These are phyloP conservation scores for Euphorbia lathyris DNA, from an alignment of 345 rosid species.

Conservation along the genomic window DNA sequence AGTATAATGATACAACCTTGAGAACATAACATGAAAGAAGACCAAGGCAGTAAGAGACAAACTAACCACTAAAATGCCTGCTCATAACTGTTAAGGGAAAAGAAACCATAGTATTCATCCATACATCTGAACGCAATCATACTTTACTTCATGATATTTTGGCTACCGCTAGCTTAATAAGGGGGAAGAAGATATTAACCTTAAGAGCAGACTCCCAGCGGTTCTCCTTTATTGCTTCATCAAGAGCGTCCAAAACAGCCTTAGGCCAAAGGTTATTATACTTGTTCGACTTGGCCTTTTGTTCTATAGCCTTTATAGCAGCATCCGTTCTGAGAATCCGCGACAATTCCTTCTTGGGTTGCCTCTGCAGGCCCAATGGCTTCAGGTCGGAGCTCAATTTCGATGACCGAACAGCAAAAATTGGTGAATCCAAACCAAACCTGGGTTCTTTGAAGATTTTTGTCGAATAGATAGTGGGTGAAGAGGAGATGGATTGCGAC, in stretches of 20 bases:
- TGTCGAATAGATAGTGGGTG: conserved; percentile 35
- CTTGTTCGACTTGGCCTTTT: conserved; percentile 68
- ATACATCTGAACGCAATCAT: too few relatives aligned
- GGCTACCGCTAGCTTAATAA: too few relatives aligned
- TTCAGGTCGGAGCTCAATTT: conserved; percentile 23
- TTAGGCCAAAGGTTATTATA: conserved; percentile 71
- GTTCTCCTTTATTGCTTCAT: conserved; percentile 55
- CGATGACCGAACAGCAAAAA: conserved; percentile 14
- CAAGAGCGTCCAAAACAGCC: conserved; percentile 83
- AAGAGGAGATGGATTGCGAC: conserved; percentile 14
- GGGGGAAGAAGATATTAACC: conserved; percentile 29
- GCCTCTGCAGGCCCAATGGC: conserved; percentile 37
- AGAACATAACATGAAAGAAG: background rate
- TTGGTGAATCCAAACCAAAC: conserved; percentile 7
- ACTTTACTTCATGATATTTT: too few relatives aligned
- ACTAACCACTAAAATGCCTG: conserved; percentile 3
- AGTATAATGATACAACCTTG: background rate
- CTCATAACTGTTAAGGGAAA: too few relatives aligned
- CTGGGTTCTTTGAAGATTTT: conserved; percentile 30
- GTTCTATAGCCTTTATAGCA: conserved; percentile 61
- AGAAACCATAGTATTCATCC: too few relatives aligned
- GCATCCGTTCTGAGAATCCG: conserved; percentile 63
- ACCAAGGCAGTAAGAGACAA: background rate
- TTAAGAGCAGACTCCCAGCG: conserved; percentile 67
- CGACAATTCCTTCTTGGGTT: conserved; percentile 55